Conservation (phyloP, 2,329 filamentous ascomycete species). For the Cadophora sp. region DNA sequence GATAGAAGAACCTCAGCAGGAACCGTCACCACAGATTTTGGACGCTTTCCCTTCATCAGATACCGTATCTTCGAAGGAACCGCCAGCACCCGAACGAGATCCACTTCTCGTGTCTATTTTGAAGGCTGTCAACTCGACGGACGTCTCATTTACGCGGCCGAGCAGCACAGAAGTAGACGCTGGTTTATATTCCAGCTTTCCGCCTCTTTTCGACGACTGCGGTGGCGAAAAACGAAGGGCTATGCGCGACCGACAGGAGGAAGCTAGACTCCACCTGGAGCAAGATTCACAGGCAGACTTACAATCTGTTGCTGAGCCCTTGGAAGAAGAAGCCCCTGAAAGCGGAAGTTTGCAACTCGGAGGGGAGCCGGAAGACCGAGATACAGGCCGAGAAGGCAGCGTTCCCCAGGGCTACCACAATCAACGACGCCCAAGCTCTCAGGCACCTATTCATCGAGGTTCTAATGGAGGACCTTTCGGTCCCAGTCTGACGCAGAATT, state of each 20-base stretch:
- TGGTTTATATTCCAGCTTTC: slow-evolving; percentile 58
- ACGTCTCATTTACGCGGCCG: slow-evolving; percentile 53
- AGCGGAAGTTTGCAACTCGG: slow-evolving; percentile 86
- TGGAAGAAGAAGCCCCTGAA: slow-evolving; percentile 78
- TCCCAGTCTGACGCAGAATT: slow-evolving; percentile 56
- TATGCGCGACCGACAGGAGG: slow-evolving; percentile 74
- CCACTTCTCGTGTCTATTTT: slow-evolving; percentile 49
- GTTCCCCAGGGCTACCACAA: slow-evolving; percentile 52
- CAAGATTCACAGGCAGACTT: slow-evolving; percentile 59
- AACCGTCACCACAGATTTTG: slow-evolving; percentile 1
- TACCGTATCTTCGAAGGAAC: slow-evolving; percentile 17
- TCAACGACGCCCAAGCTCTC: slow-evolving; percentile 69
- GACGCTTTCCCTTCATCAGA: background rate
- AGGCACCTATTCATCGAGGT: slow-evolving; percentile 77
- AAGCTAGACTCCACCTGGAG: slow-evolving; percentile 56
- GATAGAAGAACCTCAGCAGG: slow-evolving; percentile 42
- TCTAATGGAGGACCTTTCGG: slow-evolving; percentile 60
- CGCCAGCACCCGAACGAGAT: slow-evolving; percentile 33
- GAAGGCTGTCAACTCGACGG: slow-evolving; percentile 54
- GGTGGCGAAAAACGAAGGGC: slow-evolving; percentile 83
- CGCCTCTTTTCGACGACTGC: slow-evolving; percentile 81
- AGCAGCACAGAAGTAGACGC: slow-evolving; percentile 52
- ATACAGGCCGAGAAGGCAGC: slow-evolving; percentile 55
- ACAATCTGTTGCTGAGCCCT: slow-evolving; percentile 52
- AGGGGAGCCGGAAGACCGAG: slow-evolving; percentile 87